phyloP scores from a whole-genome alignment of 1,139 yeast species.

The Candida labiduridarum region DNA sequence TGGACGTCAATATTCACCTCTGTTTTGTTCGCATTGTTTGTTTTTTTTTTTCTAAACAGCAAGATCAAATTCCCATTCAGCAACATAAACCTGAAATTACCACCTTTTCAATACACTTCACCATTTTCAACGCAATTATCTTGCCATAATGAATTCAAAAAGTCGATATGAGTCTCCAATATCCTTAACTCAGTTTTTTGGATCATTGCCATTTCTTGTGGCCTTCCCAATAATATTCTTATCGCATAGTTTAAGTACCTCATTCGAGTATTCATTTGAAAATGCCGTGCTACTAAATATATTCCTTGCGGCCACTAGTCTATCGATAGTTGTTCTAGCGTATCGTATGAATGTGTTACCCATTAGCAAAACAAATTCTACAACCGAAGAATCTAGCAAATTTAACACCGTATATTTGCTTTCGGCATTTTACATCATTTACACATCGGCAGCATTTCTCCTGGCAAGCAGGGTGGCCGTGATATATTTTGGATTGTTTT shows the following conservation, averaged over 20 bases:
- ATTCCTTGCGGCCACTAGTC: conserved; percentile 8
- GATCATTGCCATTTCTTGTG: conserved; percentile 31
- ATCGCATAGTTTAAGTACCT: conserved; percentile 19
- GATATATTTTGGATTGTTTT: conserved; percentile 28
- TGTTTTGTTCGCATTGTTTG: not conserved
- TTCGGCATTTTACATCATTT: conserved; percentile 12
- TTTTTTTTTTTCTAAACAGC: not conserved
- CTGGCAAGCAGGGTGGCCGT: conserved; percentile 25
- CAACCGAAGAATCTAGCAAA: not conserved
- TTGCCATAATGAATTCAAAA: not conserved
- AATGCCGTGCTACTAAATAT: conserved; percentile 10
- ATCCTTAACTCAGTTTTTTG: conserved; percentile 12
- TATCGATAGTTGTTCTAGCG: conserved; percentile 7
- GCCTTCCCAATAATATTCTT: conserved; percentile 30
- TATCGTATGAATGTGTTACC: conserved; percentile 8
- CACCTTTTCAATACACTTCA: not conserved
- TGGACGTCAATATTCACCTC: not conserved
- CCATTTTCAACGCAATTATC: not conserved
- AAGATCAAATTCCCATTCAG: not conserved
- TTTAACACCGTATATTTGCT: conserved; percentile 9
- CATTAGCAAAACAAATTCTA: conserved; percentile 3
- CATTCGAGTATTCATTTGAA: conserved; percentile 2
- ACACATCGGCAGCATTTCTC: conserved; percentile 21
- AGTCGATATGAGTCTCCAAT: conserved; percentile 5
- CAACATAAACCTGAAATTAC: not conserved